Conservation (phyloP, 768 basidiomycete genomes). For the Mycena sanguinolenta region DNA sequence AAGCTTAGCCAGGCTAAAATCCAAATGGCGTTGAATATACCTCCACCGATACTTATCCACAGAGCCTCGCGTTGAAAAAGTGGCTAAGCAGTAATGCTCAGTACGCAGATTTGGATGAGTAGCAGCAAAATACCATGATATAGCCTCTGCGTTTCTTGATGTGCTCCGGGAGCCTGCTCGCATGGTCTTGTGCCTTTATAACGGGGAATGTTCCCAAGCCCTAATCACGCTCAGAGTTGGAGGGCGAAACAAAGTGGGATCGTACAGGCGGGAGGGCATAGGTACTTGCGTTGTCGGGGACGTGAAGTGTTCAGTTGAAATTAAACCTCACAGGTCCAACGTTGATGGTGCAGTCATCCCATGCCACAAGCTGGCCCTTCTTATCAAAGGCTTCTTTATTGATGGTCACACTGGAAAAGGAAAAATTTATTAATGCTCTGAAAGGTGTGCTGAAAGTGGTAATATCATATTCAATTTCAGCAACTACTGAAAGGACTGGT, state of each 20-base stretch:
- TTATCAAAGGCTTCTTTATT: neutral
- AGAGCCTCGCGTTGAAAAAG: conserved; percentile 8
- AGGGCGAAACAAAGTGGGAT: neutral
- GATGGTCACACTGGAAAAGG: too few relatives aligned
- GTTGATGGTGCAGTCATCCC: neutral
- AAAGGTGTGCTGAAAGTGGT: too few relatives aligned
- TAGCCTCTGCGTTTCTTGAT: conserved; percentile 17
- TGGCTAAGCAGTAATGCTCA: neutral
- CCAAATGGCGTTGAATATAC: neutral
- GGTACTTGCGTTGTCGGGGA: conserved; percentile 1
- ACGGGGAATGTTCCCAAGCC: conserved; percentile 1
- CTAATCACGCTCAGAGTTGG: neutral
- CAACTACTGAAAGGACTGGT: too few relatives aligned
- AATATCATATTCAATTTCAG: too few relatives aligned
- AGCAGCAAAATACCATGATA: neutral
- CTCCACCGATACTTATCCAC: conserved; percentile 3
- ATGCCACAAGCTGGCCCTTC: neutral
- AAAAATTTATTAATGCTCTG: too few relatives aligned
- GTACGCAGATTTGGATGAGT: neutral
- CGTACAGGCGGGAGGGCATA: conserved; percentile 13
- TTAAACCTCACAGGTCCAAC: conserved; percentile 2
- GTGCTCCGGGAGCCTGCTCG: neutral
- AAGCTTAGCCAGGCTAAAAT: too few relatives aligned
- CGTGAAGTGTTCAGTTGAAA: conserved; percentile 8
- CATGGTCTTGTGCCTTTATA: conserved; percentile 3